Conservation (phyloP, 1,284 basidiomycete genomes). For the Pseudozyma flocculosa region DNA sequence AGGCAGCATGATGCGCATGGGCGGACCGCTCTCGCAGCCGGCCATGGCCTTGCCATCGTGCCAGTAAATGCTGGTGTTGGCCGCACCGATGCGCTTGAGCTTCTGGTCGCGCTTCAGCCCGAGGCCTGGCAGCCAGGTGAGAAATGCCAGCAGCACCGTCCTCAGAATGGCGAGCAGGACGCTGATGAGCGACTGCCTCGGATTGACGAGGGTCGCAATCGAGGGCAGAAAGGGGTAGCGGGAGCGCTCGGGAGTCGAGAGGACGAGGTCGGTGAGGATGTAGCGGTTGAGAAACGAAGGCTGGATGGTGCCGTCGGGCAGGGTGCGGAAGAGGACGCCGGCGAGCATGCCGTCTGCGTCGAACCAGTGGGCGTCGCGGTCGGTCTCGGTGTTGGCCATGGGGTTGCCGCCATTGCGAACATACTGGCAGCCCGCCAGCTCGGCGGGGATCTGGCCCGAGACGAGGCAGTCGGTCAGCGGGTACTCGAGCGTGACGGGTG, state of each 20-base stretch:
- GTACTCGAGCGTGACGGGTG: slow-evolving; percentile 53
- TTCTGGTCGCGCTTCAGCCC: slow-evolving; percentile 17
- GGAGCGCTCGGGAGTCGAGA: slow-evolving; percentile 43
- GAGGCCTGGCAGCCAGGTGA: slow-evolving; percentile 52
- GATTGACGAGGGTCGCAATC: slow-evolving; percentile 62
- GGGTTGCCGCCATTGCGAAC: slow-evolving; percentile 63
- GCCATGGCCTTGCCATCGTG: slow-evolving; percentile 61
- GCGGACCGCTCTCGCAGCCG: slow-evolving; percentile 62
- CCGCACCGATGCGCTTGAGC: slow-evolving; percentile 55
- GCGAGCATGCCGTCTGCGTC: slow-evolving; percentile 60
- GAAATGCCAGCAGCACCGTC: slow-evolving; percentile 48
- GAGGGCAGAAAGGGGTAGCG: slow-evolving; percentile 60
- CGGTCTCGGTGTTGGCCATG: slow-evolving; percentile 33
- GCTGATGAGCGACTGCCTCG: slow-evolving; percentile 57
- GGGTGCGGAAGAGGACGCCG: slow-evolving; percentile 60
- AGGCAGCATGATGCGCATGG: slow-evolving; percentile 60
- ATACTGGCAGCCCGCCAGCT: slow-evolving; percentile 59
- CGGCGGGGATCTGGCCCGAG: slow-evolving; percentile 49
- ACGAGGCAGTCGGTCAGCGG: slow-evolving; percentile 51
- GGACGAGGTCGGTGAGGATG: slow-evolving; percentile 58
- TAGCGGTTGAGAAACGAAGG: slow-evolving; percentile 59
- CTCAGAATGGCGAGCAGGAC: slow-evolving; percentile 60
- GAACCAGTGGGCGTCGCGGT: slow-evolving; percentile 56
- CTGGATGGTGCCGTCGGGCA: slow-evolving; percentile 20
- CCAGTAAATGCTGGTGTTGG: slow-evolving; percentile 61